Conservation (phyloP, 2,329 filamentous ascomycete genomes). For the Fusarium temperatum region DNA sequence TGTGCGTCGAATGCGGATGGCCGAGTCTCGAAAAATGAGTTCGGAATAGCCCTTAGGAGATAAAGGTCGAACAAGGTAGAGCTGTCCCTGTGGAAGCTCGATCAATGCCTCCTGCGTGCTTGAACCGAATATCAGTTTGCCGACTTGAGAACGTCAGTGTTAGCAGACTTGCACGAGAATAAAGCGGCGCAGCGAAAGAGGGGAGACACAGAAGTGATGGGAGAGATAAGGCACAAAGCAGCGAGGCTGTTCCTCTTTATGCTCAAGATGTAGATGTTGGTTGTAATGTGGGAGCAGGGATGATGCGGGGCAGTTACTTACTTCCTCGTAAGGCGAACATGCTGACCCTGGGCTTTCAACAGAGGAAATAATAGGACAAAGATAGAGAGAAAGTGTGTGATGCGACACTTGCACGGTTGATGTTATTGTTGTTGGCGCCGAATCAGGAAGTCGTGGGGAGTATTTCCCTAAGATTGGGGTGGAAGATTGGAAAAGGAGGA, state of each 20-base stretch:
- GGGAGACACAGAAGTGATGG: neutral
- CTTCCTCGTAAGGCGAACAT: constrained; percentile 53
- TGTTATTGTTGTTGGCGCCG: neutral
- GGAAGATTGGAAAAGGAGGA: constrained; percentile 5
- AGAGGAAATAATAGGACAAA: constrained; percentile 2
- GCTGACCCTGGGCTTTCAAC: constrained; percentile 32
- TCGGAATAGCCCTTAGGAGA: constrained; percentile 98
- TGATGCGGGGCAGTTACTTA: constrained; percentile 42
- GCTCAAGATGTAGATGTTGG: constrained; percentile 21
- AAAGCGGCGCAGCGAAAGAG: neutral
- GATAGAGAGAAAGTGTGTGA: neutral
- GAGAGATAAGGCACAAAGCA: constrained; percentile 5
- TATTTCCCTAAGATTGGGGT: neutral
- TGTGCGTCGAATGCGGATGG: constrained; percentile 89
- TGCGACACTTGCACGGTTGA: neutral
- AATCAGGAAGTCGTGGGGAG: constrained; percentile 7
- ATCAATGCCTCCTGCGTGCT: constrained; percentile 91
- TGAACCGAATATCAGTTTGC: constrained; percentile 91
- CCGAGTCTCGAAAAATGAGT: constrained; percentile 97
- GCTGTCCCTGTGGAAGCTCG: constrained; percentile 93
- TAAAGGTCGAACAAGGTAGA: constrained; percentile 93
- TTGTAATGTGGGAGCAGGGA: constrained; percentile 21
- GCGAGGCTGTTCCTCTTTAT: constrained; percentile 1
- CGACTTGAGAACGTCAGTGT: constrained; percentile 63
- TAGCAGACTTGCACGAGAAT: constrained; percentile 5